These are phyloP conservation scores for Cercospora sp. DNA, from an alignment of 2,329 filamentous ascomycete genomes.

Conservation along the genomic window DNA sequence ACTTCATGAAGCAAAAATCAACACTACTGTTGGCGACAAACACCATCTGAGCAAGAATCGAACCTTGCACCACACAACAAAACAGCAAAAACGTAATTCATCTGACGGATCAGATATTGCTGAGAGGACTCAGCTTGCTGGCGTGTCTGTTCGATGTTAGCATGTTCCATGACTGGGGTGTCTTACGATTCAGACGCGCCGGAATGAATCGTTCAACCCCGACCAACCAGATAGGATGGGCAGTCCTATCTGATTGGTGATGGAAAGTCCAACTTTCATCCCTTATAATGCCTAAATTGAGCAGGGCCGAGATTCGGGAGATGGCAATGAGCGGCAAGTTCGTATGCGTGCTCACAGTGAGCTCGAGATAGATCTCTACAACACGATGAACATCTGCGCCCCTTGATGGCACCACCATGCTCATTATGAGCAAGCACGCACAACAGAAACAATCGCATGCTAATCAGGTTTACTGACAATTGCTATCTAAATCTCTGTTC, in stretches of 20 bases:
- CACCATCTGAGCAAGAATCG: background rate
- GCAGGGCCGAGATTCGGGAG: background rate
- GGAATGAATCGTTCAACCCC: background rate
- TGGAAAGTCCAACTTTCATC: background rate
- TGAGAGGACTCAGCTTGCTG: background rate
- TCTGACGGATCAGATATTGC: background rate
- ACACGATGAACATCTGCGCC: background rate
- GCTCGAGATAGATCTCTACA: background rate
- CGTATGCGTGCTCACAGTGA: background rate
- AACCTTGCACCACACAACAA: background rate
- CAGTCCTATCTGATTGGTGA: background rate
- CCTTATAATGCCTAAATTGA: background rate
- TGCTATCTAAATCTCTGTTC: background rate
- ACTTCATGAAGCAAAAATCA: background rate
- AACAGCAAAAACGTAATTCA: background rate
- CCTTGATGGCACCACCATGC: background rate
- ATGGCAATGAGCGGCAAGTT: background rate
- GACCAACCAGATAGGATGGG: background rate
- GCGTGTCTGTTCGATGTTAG: background rate
- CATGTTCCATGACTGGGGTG: background rate
- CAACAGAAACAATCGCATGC: background rate
- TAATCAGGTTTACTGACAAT: background rate
- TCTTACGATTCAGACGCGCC: background rate
- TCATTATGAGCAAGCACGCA: background rate
- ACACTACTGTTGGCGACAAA: background rate